Base-by-base conservation (phyloP, 768 basidiomycete genomes). In the Bullera alba region DNA sequence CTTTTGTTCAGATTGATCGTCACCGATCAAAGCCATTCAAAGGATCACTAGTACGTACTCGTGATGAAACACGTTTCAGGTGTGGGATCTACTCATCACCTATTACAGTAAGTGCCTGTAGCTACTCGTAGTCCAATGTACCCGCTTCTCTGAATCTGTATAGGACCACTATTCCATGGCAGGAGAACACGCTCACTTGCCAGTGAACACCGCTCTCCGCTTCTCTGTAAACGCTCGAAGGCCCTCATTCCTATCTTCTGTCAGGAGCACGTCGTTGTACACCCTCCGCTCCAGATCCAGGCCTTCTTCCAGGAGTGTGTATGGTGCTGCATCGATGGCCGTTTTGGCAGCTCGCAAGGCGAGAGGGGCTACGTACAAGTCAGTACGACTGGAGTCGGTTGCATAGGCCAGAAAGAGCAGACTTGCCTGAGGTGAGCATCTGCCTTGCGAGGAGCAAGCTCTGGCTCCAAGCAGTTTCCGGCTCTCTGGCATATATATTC, bases 211-310 rank as follows among this genome's bases (percentile, higher is more conserved):
- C 0, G 90, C 87, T 10, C 73, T 72, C 35, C 90, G 77, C 70
- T 91, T 92, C 73, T 86, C 85, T 61, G 78, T 82, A 75, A 93
- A 95, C 14, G 91, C 91, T 46, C 80, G 73, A 32, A 95, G 75
- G 3, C 90, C 91, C 73, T 96, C 91, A 5, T 78, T 58, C 17
- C 91, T 80, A 69, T 96, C 91, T 56, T 81, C 77, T 5, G 79
- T 83, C 28, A 78, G 76, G 19, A 95, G 76, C 17, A 96, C 77
- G 2, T 80, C 78, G 57, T 93, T 85, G 54, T 96, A 96, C 12
- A 85, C 81, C 4, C 83, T 82, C 29, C 86, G 78, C 71, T 95
- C 91, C 55, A 92, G 87, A 69, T 92, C 87, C n/a, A 96, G 78
- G 80, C 86, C 87, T 50, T 82, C 79, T 73, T 91, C 88, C 5